Conservation (phyloP, 306 rosid genomes). For the Gynostemma pentaphyllum region DNA sequence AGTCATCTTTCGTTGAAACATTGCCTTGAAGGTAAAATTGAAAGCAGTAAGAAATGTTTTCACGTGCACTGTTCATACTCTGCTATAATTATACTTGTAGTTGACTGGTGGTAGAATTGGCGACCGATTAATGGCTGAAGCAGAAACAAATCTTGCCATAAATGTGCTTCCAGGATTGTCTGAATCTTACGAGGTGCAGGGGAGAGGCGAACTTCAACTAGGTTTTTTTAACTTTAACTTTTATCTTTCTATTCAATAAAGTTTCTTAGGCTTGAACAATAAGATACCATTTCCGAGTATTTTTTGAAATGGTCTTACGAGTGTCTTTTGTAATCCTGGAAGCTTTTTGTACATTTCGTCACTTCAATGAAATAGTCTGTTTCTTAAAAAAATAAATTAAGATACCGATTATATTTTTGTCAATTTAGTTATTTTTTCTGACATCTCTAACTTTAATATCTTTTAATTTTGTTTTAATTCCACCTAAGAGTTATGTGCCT, state of each 20-base stretch:
- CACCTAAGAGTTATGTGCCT: constrained; percentile 12
- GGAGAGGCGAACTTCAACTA: constrained; percentile 97
- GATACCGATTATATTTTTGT: background rate
- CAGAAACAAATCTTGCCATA: constrained; percentile 97
- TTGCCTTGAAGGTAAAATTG: background rate
- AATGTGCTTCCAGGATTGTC: constrained; percentile 92
- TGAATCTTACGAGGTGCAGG: constrained; percentile 94
- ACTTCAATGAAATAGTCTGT: too few relatives aligned
- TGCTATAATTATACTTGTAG: constrained; percentile 24
- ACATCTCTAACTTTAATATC: background rate
- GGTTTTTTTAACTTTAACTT: constrained; percentile 39
- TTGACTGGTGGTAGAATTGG: constrained; percentile 92
- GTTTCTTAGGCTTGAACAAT: background rate
- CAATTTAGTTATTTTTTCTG: background rate
- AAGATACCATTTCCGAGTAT: background rate
- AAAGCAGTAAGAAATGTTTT: background rate
- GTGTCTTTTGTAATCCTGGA: too few relatives aligned
- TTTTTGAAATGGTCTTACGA: too few relatives aligned
- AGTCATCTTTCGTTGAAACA: background rate
- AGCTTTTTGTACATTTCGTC: too few relatives aligned
- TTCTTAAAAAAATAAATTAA: too few relatives aligned
- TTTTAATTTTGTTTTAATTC: background rate
- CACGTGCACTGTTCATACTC: background rate
- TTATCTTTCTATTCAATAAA: background rate
- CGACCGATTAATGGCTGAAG: constrained; percentile 78